A percentile compares a stretch with the other conserved stretches of the same genome.
Conservation (phyloP, 2,329 filamentous ascomycete genomes). For the Calycina herbarum region DNA sequence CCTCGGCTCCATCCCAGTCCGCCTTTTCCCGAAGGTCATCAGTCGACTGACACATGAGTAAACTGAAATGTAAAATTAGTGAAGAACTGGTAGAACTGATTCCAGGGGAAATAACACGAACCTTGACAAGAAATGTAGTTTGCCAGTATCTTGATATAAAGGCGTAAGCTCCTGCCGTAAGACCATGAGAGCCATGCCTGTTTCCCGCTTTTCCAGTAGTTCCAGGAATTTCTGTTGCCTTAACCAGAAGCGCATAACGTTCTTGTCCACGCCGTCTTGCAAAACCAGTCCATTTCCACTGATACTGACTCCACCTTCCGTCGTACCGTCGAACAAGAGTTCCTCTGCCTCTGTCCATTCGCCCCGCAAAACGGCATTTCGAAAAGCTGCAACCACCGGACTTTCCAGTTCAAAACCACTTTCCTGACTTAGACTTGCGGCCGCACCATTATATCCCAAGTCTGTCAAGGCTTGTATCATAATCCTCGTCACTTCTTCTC, state of each 20-base stretch:
- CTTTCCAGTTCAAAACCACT: conserved; percentile 89
- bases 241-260: conserved; percentile 83
- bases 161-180: conserved; percentile 86
- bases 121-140: conserved; percentile 80
- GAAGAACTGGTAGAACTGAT: background rate
- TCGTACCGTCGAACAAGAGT: conserved; percentile 61
- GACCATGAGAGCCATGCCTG: conserved; percentile 74
- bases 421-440: conserved; percentile 71
- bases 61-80: conserved; percentile 46
- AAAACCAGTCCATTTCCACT: conserved; percentile 63
- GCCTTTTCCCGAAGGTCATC: conserved; percentile 77
- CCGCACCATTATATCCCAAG: conserved; percentile 80
- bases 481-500: conserved; percentile 90
- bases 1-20: conserved; percentile 80
- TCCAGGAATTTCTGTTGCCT: conserved; percentile 95
- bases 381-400: conserved; percentile 80
- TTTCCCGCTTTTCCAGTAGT: conserved; percentile 74
- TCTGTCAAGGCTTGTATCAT: conserved; percentile 89
- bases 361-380: conserved; percentile 75
- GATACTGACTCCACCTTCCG: conserved; percentile 46
- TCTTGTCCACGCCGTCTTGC: conserved; percentile 70
- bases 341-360: conserved; percentile 84
- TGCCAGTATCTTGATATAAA: conserved; percentile 73
- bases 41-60: conserved; percentile 83
- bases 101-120: conserved; percentile 31